Conservation (phyloP, 2,329 filamentous ascomycete genomes). For the Neocatenulostroma microsporum region DNA sequence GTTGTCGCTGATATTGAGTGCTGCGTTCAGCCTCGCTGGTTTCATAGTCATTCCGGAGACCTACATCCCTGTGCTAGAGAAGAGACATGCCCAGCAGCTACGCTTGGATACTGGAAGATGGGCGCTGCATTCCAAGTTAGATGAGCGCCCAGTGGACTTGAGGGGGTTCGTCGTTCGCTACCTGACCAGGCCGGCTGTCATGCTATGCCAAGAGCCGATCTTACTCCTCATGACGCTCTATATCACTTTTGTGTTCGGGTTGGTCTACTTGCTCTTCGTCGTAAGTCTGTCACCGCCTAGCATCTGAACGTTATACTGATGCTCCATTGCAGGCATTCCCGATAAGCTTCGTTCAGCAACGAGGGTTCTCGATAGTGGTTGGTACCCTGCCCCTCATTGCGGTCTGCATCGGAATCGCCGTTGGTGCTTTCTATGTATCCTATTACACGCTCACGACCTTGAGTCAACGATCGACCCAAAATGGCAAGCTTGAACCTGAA, state of each 20-base stretch:
- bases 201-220: conserved; percentile 44
- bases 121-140: conserved; percentile 39
- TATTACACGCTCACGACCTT: too few species aligned
- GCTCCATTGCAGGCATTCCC: too few species aligned
- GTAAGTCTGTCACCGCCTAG: not conserved
- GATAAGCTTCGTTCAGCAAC: conserved; percentile 36
- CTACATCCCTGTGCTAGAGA: conserved; percentile 42
- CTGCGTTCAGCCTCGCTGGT: conserved; percentile 13
- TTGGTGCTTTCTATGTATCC: conserved; percentile 25
- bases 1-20: conserved; percentile 45
- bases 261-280: too few species aligned
- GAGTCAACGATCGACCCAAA: too few species aligned
- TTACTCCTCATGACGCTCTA: conserved; percentile 41
- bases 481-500: conserved; percentile 28
- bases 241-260: conserved; percentile 28
- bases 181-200: conserved; percentile 31
- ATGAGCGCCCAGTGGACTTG: conserved; percentile 34
- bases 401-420: conserved; percentile 35
- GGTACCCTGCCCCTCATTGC: conserved; percentile 38
- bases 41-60: conserved; percentile 45
- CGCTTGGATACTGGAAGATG: conserved; percentile 43
- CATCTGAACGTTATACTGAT: not conserved
- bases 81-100: conserved; percentile 41
- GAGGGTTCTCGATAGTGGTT: conserved; percentile 35
- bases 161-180: conserved; percentile 38